phyloP scores from a whole-genome alignment of 257 asterid species.

The Gynochthodes officinalis region DNA sequence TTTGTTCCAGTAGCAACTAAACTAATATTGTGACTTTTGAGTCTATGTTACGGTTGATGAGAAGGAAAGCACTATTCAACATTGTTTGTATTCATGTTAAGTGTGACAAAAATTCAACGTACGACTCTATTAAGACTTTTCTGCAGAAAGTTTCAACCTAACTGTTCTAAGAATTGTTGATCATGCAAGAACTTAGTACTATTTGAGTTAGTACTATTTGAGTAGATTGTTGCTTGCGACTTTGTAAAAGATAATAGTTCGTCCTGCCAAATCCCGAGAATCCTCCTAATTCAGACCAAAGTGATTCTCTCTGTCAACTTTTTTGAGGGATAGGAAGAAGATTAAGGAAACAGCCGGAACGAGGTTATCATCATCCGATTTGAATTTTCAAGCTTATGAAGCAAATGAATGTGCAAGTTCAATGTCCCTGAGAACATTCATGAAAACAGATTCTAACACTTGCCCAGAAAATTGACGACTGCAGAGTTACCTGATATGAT shows the following conservation, averaged over 20 bases:
- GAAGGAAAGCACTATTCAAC: not conserved
- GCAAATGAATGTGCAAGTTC: not conserved
- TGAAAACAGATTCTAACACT: not conserved
- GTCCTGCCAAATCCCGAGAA: not conserved
- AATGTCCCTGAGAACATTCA: not conserved
- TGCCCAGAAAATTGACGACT: not conserved
- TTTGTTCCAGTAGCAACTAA: not conserved
- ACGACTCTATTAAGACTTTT: not conserved
- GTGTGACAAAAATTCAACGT: not conserved
- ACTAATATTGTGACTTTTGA: not conserved
- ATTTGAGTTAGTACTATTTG: not conserved
- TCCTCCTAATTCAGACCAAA: not conserved
- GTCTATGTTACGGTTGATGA: not conserved
- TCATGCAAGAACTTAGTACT: not conserved
- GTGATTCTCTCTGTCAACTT: not conserved
- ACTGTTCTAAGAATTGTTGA: not conserved
- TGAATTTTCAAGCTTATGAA: not conserved
- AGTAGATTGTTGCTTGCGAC: not conserved
- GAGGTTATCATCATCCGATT: not conserved
- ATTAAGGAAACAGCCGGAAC: not conserved
- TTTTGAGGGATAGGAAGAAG: not conserved
- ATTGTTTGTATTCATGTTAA: not conserved
- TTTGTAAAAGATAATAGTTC: not conserved
- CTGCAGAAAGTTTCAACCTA: not conserved
- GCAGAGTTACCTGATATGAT: not conserved